phyloP scores from a whole-genome alignment of 257 asterid genomes.

The Datura wrightii region DNA sequence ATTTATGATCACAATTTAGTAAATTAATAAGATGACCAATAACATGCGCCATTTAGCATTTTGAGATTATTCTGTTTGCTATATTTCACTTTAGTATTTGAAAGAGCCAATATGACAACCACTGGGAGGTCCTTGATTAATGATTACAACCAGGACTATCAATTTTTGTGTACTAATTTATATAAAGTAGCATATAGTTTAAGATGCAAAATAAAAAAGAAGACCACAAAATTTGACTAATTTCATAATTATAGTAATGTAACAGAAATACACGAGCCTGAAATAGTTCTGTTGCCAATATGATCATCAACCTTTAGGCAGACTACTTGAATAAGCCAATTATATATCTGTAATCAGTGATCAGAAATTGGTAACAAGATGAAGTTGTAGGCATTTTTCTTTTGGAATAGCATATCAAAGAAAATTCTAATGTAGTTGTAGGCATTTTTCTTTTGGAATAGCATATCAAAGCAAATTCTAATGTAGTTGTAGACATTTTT shows the following conservation, averaged over 20 bases:
- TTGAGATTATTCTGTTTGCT: constrained; percentile 14
- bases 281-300: constrained; percentile 17
- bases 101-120: neutral
- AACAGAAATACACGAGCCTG: neutral
- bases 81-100: constrained; percentile 10
- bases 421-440: neutral
- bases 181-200: neutral
- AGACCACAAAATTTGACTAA: constrained; percentile 1
- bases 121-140: neutral
- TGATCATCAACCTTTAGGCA: neutral
- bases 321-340: neutral
- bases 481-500: constrained; percentile 10
- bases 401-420: neutral
- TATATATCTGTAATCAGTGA: neutral
- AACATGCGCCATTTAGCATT: neutral
- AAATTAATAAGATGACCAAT: neutral
- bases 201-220: neutral
- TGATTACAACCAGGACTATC: neutral
- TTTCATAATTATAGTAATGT: neutral
- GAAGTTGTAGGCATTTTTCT: constrained; percentile 13
- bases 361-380: neutral
- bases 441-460: constrained; percentile 25
- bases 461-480: neutral
- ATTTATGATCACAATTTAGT: neutral
- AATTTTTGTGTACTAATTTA: neutral